A percentile compares a stretch with the other conserved stretches of the same genome.
phyloP scores from a whole-genome alignment of 1,139 yeast genomes.

The Lodderomyces beijingensis region DNA sequence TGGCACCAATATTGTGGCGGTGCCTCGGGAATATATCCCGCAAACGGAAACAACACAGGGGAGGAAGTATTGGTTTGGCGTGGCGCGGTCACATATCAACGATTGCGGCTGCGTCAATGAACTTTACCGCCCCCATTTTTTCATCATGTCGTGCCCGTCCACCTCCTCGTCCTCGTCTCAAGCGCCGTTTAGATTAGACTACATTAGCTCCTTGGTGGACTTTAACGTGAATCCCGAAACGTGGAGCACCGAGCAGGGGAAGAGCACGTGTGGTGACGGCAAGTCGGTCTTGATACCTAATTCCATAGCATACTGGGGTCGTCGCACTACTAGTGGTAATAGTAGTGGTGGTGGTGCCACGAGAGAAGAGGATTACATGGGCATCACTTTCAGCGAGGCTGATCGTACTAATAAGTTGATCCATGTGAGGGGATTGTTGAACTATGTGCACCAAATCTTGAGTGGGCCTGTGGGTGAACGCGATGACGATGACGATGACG shows the following conservation, averaged over 20 bases:
- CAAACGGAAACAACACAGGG: constrained; percentile 9
- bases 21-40: constrained; percentile 10
- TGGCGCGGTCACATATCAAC: constrained; percentile 33
- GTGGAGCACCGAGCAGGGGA: constrained; percentile 11
- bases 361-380: constrained; percentile 15
- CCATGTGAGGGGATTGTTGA: constrained; percentile 16
- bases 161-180: constrained; percentile 1
- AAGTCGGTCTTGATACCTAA: constrained; percentile 20
- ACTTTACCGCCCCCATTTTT: constrained; percentile 19
- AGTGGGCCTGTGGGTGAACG: background rate
- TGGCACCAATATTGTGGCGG: constrained; percentile 14
- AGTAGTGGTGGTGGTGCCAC: background rate
- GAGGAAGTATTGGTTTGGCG: constrained; percentile 31
- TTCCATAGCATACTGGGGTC: constrained; percentile 18
- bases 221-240: constrained; percentile 18
- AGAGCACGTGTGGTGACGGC: constrained; percentile 16
- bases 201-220: constrained; percentile 18
- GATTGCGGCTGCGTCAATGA: constrained; percentile 33
- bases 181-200: constrained; percentile 14
- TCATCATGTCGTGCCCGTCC: constrained; percentile 15
- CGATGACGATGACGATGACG: background rate
- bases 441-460: constrained; percentile 14
- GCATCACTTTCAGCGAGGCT: constrained; percentile 19
- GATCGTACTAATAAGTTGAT: constrained; percentile 17
- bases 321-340: too few species aligned